These are phyloP conservation scores for Gymnopilus junonius DNA, from an alignment of 768 basidiomycete genomes.

Conservation along the genomic window DNA sequence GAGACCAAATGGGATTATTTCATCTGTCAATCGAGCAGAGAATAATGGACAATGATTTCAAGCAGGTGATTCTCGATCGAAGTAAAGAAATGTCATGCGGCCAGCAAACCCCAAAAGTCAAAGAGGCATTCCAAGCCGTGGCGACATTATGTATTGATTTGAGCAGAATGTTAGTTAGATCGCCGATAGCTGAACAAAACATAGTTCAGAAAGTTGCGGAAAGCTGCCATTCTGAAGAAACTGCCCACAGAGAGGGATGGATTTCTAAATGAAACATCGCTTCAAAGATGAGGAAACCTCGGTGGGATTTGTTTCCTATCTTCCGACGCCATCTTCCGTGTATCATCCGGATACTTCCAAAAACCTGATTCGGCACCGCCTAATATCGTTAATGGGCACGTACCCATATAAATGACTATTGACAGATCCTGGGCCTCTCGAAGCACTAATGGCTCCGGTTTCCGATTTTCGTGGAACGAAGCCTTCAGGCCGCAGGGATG, in stretches of 20 bases:
- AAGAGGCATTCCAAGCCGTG: conserved; percentile 2
- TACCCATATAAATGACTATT: background rate
- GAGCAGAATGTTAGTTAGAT: background rate
- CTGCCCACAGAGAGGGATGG: background rate
- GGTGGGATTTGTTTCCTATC: background rate
- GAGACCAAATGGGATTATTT: background rate
- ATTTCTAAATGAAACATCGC: conserved; percentile 1
- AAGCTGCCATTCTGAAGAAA: background rate
- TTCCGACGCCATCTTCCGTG: background rate
- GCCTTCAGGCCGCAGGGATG: background rate
- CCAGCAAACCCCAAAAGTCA: background rate
- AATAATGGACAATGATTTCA: background rate
- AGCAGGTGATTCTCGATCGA: conserved; percentile 8
- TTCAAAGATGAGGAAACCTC: background rate
- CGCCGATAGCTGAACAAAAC: background rate
- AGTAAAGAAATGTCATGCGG: conserved; percentile 10
- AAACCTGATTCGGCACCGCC: conserved; percentile 3
- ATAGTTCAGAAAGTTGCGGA: background rate
- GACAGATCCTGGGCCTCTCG: conserved; percentile 1
- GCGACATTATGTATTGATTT: background rate
- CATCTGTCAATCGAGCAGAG: conserved; percentile 3
- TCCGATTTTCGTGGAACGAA: background rate
- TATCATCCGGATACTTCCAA: conserved; percentile 1
- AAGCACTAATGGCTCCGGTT: background rate
- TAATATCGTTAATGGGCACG: background rate